Percentiles rank a stretch among this genome's conserved stretches.
Evolutionary conservation across 2,329 filamentous ascomycete genomes (phyloP).

Genomic region (Claviceps humidiphila): DNA sequence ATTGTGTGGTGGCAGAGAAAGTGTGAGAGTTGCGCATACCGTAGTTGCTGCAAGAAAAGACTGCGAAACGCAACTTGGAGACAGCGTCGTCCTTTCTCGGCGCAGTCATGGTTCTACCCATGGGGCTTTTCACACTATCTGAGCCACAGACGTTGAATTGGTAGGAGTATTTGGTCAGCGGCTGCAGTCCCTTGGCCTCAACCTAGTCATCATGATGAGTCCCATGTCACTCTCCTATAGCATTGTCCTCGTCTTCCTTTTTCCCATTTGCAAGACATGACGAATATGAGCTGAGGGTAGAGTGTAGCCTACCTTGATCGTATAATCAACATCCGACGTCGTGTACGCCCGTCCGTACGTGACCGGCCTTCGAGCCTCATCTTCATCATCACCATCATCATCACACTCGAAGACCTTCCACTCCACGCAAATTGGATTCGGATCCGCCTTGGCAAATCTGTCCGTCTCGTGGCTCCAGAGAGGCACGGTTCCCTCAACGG

Average conservation of each 20-base stretch:
- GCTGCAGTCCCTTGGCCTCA: conserved; percentile 47
- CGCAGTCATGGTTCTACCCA: conserved; percentile 59
- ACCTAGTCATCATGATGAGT: conserved; percentile 27
- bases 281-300: background rate
- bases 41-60: conserved; percentile 61
- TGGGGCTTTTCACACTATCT: conserved; percentile 38
- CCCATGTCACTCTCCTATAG: no score
- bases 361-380: conserved; percentile 27
- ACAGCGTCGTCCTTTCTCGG: conserved; percentile 43
- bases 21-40: conserved; percentile 24
- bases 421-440: conserved; percentile 50
- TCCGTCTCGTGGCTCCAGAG: conserved; percentile 36
- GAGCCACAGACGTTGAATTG: conserved; percentile 57
- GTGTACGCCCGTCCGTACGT: conserved; percentile 51
- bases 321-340: conserved; percentile 62
- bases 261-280: no score
- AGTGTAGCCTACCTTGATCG: conserved; percentile 43
- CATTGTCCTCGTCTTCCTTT: no score
- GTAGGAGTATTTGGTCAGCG: conserved; percentile 55
- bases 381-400: conserved; percentile 11
- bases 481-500: conserved; percentile 28
- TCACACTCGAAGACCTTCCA: conserved; percentile 44
- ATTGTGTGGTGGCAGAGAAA: background rate
- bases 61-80: conserved; percentile 45
- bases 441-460: conserved; percentile 27